Evolutionary conservation across 331 rosid genomes (phyloP), one percentile per base, ranked within the genome.

Genomic region (Acacia pycnantha): DNA sequence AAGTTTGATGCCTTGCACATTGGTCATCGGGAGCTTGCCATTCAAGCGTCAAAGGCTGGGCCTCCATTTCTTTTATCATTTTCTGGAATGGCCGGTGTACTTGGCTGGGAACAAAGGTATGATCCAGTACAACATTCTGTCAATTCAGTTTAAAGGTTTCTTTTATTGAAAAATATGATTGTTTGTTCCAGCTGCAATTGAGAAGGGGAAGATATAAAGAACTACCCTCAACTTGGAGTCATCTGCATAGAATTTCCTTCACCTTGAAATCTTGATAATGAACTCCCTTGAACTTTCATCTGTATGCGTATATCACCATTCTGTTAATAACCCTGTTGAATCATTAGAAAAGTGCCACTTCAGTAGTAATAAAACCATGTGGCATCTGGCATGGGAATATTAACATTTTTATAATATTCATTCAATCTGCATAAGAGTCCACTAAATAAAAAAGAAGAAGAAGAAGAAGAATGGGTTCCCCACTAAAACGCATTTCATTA

Each of bases 1-100:
- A 95, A 95, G 90, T 95, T 93, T 83, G 99, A 95, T 85, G 99
- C 99, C 80, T 90, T 95, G 79, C 99, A 95, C 70, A 83, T 92
- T 71, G 99, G 98, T 54, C 99, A 92, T 81, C 91, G 99, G 31
- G 98, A 93, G 82, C 99, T 95, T 79, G 98, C 93, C 33, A 88
- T 90, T 88, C 94, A 95, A 90, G 99, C 98, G 59, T 92, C 99
- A 41, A 93, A 83, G 86, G 90, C 88, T 51, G 99, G 99, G 73
- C 88, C 88, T 77, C 99, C 99, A 73, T 95, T 95, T 85, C 97
- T 95, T 70, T 81, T 95, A 82, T 95, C 98, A 83, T 90, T 95
- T 87, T 88, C 84, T 73, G 99, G 99, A 80, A 93, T 93, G 89
- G 97, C 94, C 12, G 89, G 93, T 86, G 94, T 92, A 22, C 90